Evolutionary conservation across 1,284 basidiomycete genomes (phyloP), one percentile per base, ranked within the genome.

Genomic region (Cerioporus squamosus): DNA sequence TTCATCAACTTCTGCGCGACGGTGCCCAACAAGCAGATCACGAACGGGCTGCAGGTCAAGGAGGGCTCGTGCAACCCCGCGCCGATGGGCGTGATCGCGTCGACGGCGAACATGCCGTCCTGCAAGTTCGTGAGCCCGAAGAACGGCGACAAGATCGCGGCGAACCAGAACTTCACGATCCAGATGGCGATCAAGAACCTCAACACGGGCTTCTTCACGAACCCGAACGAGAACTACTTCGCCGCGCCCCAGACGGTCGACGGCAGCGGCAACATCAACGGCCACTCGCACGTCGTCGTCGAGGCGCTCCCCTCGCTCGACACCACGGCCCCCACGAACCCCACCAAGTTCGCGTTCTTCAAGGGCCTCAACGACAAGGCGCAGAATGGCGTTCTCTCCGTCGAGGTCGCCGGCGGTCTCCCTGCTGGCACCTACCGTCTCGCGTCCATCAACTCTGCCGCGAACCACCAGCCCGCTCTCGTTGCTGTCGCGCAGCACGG

Each of bases 251-350:
- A 90, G 70, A 80, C 84, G 63, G 71, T 88, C 26, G 79, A 87
- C 62, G 67, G 54, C 15, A 53, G 76, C 43, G 88, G 87, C 48
- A 72, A 72, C 45, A 81, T 87, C 62, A 68, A 79, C 45, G 87
- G 86, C 3, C 87, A 90, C 72, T 81, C 83, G 15, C 88, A 91
- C 69, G 77, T 91, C 61, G 82, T 85, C 50, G 77, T 90, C 64
- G 82, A 91, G 74, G 47, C 67, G 59, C 73, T 91, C 62, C 68
- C 70, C 44, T 71, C 79, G 22, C 70, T 84, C 43, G 74, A 75
- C 53, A 78, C 82, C 68, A 86, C 83, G 18, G 77, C 74, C 2
- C 77, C 82, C 6, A 81, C 78, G 8, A 75, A 88, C 73, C 84
- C 87, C 9, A 76, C 66, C 54, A 73, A 74, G 47, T 87, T 87